Conservation (phyloP, 2,329 filamentous ascomycete species). For the Ceratocystis ficicola region DNA sequence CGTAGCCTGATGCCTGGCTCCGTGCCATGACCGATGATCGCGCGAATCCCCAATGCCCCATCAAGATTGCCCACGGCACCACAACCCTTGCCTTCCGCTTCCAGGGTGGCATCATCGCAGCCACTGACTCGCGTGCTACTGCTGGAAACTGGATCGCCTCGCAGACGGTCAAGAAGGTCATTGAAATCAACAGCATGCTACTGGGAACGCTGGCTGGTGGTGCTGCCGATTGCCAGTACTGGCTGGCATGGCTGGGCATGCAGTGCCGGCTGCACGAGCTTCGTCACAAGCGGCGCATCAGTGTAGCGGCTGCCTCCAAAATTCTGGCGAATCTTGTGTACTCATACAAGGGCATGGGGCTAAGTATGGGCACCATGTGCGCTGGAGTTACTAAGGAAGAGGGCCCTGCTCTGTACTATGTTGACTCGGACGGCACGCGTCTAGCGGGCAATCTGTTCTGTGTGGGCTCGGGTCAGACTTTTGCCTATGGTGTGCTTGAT, state of each 20-base stretch:
- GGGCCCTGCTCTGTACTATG: slow-evolving; percentile 96
- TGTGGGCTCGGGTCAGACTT: slow-evolving; percentile 95
- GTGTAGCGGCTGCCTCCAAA: slow-evolving; percentile 92
- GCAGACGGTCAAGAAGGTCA: slow-evolving; percentile 99
- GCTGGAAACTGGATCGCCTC: slow-evolving; percentile 98
- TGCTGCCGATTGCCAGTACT: slow-evolving; percentile 98
- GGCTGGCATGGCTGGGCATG: slow-evolving; percentile 97
- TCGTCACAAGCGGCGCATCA: slow-evolving; percentile 96
- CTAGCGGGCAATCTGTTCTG: slow-evolving; percentile 93
- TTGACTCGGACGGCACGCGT: slow-evolving; percentile 90
- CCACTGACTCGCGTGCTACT: slow-evolving; percentile 92
- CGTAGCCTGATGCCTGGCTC: slow-evolving; percentile 80
- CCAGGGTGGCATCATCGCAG: slow-evolving; percentile 95
- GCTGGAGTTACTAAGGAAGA: slow-evolving; percentile 91
- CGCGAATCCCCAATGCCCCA: slow-evolving; percentile 90
- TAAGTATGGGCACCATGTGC: slow-evolving; percentile 99
- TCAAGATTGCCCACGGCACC: slow-evolving; percentile 98
- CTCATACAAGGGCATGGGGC: slow-evolving; percentile 95
- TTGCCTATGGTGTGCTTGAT: slow-evolving; percentile 95
- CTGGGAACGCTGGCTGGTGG: slow-evolving; percentile 97
- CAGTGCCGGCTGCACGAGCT: slow-evolving; percentile 99
- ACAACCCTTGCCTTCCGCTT: slow-evolving; percentile 97
- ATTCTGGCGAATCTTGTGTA: slow-evolving; percentile 98
- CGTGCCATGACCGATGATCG: slow-evolving; percentile 95
- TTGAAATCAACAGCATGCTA: slow-evolving; percentile 91